Evolutionary conservation across 306 rosid species (phyloP).

Genomic region (Aeschynomene evenia): DNA sequence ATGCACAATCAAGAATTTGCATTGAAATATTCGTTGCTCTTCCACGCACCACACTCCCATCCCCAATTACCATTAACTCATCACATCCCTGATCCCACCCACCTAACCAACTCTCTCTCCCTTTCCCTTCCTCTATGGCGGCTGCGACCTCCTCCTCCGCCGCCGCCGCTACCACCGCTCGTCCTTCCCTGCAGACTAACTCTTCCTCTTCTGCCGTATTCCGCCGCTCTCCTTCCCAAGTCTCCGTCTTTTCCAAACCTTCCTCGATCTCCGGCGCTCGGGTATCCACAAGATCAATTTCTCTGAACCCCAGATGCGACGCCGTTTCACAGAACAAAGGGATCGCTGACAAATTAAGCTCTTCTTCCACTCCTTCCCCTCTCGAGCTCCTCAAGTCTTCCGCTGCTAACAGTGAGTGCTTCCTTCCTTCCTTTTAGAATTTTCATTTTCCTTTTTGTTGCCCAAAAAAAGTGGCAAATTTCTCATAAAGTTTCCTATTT

Average conservation of each 20-base stretch:
- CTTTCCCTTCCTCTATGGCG: constrained; percentile 24
- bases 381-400: constrained; percentile 38
- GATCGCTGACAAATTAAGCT: constrained; percentile 4
- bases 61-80: not conserved
- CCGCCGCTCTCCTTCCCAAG: constrained; percentile 6
- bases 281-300: not conserved
- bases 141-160: constrained; percentile 8
- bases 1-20: not conserved
- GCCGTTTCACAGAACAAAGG: constrained; percentile 10
- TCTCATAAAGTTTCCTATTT: not conserved
- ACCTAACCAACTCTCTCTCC: not conserved
- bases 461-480: not conserved
- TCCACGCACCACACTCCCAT: not conserved
- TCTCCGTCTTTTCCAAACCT: not conserved
- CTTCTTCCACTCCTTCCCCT: constrained; percentile 20
- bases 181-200: constrained; percentile 1
- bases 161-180: constrained; percentile 9
- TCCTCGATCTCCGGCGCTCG: not conserved
- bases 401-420: constrained; percentile 36
- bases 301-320: constrained; percentile 8
- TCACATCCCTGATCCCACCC: not conserved
- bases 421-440: not conserved
- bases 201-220: not conserved
- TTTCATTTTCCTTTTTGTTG: too few relatives aligned
- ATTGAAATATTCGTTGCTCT: not conserved